These are phyloP conservation scores for Epichloe bromicola DNA, from an alignment of 2,329 filamentous ascomycete genomes.

Conservation along the genomic window DNA sequence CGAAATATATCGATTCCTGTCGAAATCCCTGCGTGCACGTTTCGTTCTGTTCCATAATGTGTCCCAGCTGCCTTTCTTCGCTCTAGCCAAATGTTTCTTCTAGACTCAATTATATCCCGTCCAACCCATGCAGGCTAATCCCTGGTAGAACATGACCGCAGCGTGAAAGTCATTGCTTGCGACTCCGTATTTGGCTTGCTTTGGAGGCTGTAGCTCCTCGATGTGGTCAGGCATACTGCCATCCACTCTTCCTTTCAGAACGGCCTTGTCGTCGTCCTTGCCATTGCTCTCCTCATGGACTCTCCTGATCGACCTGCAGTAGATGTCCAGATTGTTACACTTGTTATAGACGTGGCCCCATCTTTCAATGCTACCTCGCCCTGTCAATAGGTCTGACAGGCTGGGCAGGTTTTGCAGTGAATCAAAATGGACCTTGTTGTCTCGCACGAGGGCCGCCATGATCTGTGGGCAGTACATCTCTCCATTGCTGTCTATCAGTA, in stretches of 20 bases:
- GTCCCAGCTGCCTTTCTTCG: too few relatives aligned
- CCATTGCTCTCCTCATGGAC: neutral
- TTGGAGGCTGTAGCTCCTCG: constrained; percentile 10
- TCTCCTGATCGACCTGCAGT: constrained; percentile 5
- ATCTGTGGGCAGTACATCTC: neutral
- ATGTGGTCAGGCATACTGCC: constrained; percentile 10
- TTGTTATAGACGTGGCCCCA: constrained; percentile 4
- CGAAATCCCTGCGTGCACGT: too few relatives aligned
- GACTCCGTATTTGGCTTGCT: neutral
- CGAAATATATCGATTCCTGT: too few relatives aligned
- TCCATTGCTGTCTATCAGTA: constrained; percentile 8
- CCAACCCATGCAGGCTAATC: constrained; percentile 5
- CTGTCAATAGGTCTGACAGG: constrained; percentile 10
- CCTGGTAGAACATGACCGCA: neutral
- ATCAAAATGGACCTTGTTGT: constrained; percentile 17
- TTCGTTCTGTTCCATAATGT: too few relatives aligned
- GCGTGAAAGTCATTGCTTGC: constrained; percentile 2
- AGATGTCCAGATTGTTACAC: constrained; percentile 12
- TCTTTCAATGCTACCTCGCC: neutral
- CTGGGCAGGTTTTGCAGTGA: constrained; percentile 17
- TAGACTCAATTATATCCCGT: neutral
- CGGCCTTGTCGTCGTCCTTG: neutral
- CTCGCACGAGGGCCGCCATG: constrained; percentile 8
- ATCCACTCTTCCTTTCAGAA: constrained; percentile 1
- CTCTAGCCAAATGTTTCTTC: too few relatives aligned